Evolutionary conservation across 129 eudicot genomes (phyloP), one percentile per base, ranked within the genome.

Genomic region (Rutidosis leptorrhynchoides): DNA sequence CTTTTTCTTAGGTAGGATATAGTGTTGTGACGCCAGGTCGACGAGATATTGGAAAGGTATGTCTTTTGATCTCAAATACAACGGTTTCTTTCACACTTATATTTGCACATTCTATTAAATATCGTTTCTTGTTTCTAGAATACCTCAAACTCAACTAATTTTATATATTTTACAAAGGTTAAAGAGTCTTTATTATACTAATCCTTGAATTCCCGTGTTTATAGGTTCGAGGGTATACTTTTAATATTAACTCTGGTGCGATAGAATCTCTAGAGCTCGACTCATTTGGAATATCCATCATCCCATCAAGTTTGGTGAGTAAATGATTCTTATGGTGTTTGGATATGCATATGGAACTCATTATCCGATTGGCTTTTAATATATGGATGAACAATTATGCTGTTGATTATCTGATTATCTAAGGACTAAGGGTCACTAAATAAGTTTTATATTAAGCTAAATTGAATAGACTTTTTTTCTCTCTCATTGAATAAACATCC

Each of bases 291-390:
- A 73, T 85, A 62, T 85, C 96, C 72, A 73, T 89, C 72, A 85
- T 89, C 62, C 96, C 96, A 55, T 89, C 96, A 52, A 89, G 84
- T 81, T 73, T 89, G 90, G 96, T 89, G 80, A 64, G 89, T 80
- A 35, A 58, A 55, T 69, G 66, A 17, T 25, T 20, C 52, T 14
- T 23, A 1, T 29, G 14, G 4, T 2, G 46, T 40, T 12, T 40
- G 46, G 46, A 40, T 40, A 40, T 40, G 46, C 46, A 40, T 40
- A 10, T 40, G 46, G 46, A 40, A 40, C 46, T 40, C n/a, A 40
- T 40, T 40, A 40, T 40, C 46, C 12, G 16, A 37, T 37, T 37
- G 12, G 45, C 4, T 37, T 37, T 37, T 37, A 37, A 37, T 37
- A 5, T 37, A 10, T 11, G 16, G 45, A 11, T 37, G 45, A 37